These are phyloP conservation scores for Sindora glabra DNA, from an alignment of 306 rosid genomes.

Conservation along the genomic window DNA sequence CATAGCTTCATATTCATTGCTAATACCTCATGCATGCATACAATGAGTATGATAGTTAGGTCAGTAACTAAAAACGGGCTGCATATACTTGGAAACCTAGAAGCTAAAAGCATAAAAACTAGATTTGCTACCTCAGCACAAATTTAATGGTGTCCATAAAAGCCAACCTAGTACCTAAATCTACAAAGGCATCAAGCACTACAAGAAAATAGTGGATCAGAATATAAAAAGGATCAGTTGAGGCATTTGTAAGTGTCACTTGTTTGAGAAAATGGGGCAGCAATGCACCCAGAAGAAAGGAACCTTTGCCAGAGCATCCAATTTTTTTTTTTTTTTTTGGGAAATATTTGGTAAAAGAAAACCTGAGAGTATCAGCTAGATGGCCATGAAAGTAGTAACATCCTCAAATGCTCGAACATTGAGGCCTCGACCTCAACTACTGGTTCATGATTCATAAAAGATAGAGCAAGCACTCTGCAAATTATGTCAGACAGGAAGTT, in stretches of 20 bases:
- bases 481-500: conserved; percentile 45
- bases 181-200: conserved; percentile 7
- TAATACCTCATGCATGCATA: too few species aligned
- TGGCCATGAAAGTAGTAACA: conserved; percentile 46
- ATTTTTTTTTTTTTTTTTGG: too few species aligned
- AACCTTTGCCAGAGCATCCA: conserved; percentile 13
- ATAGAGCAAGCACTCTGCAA: conserved; percentile 51
- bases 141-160: neutral
- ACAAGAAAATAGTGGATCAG: conserved; percentile 3
- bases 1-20: neutral
- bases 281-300: conserved; percentile 11
- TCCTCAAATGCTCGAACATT: conserved; percentile 44
- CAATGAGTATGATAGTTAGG: neutral
- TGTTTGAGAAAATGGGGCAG: conserved; percentile 7
- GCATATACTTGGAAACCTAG: neutral
- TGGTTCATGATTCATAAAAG: conserved; percentile 43
- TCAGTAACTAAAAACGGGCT: neutral
- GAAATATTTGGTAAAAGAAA: conserved; percentile 35
- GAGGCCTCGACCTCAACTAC: conserved; percentile 66
- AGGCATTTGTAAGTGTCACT: conserved; percentile 17
- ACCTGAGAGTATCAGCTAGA: conserved; percentile 58
- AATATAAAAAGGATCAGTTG: neutral
- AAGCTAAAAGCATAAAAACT: neutral
- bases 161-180: neutral
- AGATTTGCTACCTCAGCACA: neutral